Evolutionary conservation across 2,329 filamentous ascomycete genomes (phyloP).

Genomic region (Dactylonectria macrodidyma): DNA sequence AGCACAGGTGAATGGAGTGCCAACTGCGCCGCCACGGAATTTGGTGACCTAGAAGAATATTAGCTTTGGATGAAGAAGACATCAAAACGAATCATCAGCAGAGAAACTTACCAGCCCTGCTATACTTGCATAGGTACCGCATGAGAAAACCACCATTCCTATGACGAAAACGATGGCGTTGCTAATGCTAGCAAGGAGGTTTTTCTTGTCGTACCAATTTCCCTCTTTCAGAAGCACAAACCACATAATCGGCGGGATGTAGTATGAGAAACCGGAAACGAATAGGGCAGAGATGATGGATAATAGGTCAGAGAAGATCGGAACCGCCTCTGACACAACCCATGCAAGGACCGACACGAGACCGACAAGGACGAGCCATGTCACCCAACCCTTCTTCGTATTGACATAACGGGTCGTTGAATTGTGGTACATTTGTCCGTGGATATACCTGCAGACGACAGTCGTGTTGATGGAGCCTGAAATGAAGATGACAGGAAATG

Average conservation of each 20-base stretch:
- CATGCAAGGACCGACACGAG: constrained; percentile 75
- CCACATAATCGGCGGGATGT: neutral
- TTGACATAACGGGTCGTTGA: constrained; percentile 60
- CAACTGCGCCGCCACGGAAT: neutral
- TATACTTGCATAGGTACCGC: neutral
- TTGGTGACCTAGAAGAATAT: neutral
- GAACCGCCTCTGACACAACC: constrained; percentile 79
- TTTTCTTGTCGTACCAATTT: constrained; percentile 40
- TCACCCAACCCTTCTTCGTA: constrained; percentile 60
- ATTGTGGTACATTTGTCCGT: constrained; percentile 58
- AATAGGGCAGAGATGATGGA: constrained; percentile 51
- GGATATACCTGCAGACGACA: constrained; percentile 60
- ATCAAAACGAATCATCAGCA: neutral
- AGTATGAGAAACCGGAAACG: constrained; percentile 50
- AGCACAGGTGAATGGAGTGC: neutral
- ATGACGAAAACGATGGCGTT: neutral
- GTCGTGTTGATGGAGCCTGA: constrained; percentile 75
- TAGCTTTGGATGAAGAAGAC: neutral
- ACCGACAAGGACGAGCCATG: constrained; percentile 73
- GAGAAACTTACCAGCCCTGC: neutral
- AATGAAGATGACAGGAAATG: constrained; percentile 63
- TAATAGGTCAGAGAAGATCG: constrained; percentile 78
- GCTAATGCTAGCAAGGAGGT: constrained; percentile 16
- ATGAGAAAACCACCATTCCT: neutral
- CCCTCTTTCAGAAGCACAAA: constrained; percentile 35